Conservation (phyloP, 495 filamentous ascomycete genomes). For the Platismatia glauca region DNA sequence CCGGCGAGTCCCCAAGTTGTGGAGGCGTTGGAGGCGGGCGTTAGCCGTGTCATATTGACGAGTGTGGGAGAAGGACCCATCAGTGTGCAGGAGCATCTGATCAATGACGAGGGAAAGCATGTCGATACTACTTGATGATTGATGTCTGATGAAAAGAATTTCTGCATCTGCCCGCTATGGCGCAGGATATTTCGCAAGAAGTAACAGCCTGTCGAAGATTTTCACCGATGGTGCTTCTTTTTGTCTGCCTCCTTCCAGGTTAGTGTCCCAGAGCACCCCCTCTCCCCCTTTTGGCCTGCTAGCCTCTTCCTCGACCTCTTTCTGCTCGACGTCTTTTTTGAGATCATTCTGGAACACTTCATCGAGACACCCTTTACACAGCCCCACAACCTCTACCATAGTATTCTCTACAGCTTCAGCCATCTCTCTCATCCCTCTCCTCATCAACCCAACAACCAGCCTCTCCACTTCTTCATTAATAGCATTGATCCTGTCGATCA, state of each 20-base stretch:
- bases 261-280: slow-evolving; percentile 36
- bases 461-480: slow-evolving; percentile 57
- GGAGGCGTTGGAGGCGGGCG: slow-evolving; percentile 57
- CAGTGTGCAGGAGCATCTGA: slow-evolving; percentile 66
- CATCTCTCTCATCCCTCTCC: slow-evolving; percentile 79
- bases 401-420: slow-evolving; percentile 66
- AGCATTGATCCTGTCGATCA: slow-evolving; percentile 75
- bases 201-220: slow-evolving; percentile 43
- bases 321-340: slow-evolving; percentile 17
- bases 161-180: not conserved
- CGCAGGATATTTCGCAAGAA: slow-evolving; percentile 34
- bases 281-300: slow-evolving; percentile 31
- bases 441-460: slow-evolving; percentile 63
- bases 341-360: slow-evolving; percentile 54
- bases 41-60: slow-evolving; percentile 83
- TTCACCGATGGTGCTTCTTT: slow-evolving; percentile 38
- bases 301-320: slow-evolving; percentile 23
- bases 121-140: slow-evolving; percentile 1
- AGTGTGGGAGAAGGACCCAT: slow-evolving; percentile 84
- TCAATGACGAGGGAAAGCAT: slow-evolving; percentile 59
- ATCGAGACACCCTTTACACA: slow-evolving; percentile 51
- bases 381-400: slow-evolving; percentile 60
- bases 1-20: slow-evolving; percentile 34
- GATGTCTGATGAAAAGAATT: not conserved
- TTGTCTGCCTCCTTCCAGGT: slow-evolving; percentile 23